These are phyloP conservation scores for Talaromyces sp. DNA, from an alignment of 2,329 filamentous ascomycete genomes.

Conservation along the genomic window DNA sequence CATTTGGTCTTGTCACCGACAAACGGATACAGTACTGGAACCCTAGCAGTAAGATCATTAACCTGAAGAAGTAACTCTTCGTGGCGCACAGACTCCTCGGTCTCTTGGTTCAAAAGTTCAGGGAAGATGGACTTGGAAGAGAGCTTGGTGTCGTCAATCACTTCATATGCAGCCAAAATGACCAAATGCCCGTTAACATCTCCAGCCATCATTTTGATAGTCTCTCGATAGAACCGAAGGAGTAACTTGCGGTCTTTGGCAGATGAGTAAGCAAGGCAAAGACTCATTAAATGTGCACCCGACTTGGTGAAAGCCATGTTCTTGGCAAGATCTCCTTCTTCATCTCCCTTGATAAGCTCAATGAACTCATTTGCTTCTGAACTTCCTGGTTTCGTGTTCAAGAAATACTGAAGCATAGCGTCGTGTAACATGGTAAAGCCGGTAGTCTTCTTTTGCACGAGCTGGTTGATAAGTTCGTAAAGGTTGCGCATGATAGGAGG, in stretches of 20 bases:
- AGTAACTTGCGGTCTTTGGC: slow-evolving; percentile 93
- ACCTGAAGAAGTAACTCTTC: slow-evolving; percentile 45
- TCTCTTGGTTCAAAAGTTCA: slow-evolving; percentile 73
- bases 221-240: slow-evolving; percentile 85
- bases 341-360: slow-evolving; percentile 86
- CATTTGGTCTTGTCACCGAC: slow-evolving; percentile 60
- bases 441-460: slow-evolving; percentile 94
- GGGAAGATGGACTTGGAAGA: slow-evolving; percentile 81
- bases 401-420: slow-evolving; percentile 95
- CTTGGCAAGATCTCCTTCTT: slow-evolving; percentile 84
- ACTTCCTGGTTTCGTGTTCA: slow-evolving; percentile 71
- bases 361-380: slow-evolving; percentile 83
- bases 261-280: slow-evolving; percentile 76
- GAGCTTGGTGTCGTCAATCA: slow-evolving; percentile 91
- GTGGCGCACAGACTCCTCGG: slow-evolving; percentile 36
- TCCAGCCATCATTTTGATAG: slow-evolving; percentile 76
- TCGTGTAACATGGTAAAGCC: slow-evolving; percentile 98
- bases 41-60: slow-evolving; percentile 50
- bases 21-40: slow-evolving; percentile 76
- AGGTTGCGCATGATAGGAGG: slow-evolving; percentile 82
- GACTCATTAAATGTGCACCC: slow-evolving; percentile 75
- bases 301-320: slow-evolving; percentile 95
- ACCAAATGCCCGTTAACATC: slow-evolving; percentile 77
- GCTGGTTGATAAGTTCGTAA: slow-evolving; percentile 79
- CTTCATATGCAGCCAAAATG: slow-evolving; percentile 80